Percentiles rank a stretch among this genome's conserved stretches.
Evolutionary conservation across 164 flowering plant genomes (phyloP).

Genomic region (Taxillus chinensis): DNA sequence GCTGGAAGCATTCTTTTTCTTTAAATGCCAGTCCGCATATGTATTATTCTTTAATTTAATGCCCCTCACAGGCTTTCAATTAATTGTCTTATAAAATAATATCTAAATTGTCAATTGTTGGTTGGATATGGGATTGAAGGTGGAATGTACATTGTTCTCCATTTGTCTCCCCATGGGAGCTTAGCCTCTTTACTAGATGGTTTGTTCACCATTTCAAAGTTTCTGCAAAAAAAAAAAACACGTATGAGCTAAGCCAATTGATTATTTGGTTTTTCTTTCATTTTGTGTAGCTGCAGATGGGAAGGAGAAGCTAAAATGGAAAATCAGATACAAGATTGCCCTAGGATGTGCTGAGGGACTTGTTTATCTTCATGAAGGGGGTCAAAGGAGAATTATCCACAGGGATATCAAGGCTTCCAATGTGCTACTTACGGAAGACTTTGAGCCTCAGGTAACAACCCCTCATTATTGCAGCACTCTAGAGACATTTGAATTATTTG

Average conservation of each 20-base stretch:
- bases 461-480: no score
- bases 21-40: no score
- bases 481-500: no score
- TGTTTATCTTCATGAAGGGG: constrained; percentile 74
- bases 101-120: no score
- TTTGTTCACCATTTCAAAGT: constrained; percentile 16
- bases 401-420: constrained; percentile 89
- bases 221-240: background rate
- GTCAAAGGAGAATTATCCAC: constrained; percentile 85
- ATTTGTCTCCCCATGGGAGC: constrained; percentile 83
- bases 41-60: no score
- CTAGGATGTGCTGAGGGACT: constrained; percentile 81
- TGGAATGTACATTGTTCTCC: constrained; percentile 89
- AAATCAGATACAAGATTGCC: constrained; percentile 57
- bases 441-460: constrained; percentile 68
- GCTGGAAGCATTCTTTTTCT: no score
- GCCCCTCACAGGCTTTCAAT: no score
- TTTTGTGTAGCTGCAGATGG: constrained; percentile 27
- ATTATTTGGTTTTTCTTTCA: background rate
- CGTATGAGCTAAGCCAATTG: background rate
- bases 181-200: constrained; percentile 70
- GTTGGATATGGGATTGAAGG: constrained; percentile 92
- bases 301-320: constrained; percentile 55
- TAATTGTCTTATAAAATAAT: no score
- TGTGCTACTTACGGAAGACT: constrained; percentile 74